phyloP scores from a whole-genome alignment of 805 yeast species.

The Brettanomyces bruxellensis region DNA sequence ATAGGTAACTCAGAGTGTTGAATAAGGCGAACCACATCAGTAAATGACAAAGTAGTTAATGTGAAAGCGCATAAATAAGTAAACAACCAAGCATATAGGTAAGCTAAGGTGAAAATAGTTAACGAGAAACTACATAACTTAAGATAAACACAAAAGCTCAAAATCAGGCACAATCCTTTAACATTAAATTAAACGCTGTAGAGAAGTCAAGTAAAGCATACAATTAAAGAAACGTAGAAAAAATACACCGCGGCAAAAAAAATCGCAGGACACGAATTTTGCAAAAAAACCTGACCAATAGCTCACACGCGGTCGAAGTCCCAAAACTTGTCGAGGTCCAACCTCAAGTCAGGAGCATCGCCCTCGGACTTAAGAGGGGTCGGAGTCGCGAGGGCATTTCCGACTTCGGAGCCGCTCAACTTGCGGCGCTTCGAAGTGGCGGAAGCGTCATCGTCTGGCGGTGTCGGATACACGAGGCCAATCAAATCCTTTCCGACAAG shows the following conservation, averaged over 20 bases:
- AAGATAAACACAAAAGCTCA: no score
- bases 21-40: no score
- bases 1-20: no score
- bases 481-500: slow-evolving; percentile 4
- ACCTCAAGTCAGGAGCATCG: no score
- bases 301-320: not conserved
- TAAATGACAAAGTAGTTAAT: no score
- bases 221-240: not conserved
- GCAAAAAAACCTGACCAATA: no score
- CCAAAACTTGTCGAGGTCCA: no score
- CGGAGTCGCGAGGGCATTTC: no score
- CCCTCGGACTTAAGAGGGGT: no score
- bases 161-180: not conserved
- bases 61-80: no score
- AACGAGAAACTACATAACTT: no score
- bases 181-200: not conserved
- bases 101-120: not conserved
- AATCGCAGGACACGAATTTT: not conserved
- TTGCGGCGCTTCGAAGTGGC: slow-evolving; percentile 5
- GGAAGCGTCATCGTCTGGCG: slow-evolving; percentile 24
- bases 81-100: not conserved
- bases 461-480: slow-evolving; percentile 25
- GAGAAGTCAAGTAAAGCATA: not conserved
- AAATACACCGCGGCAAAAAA: not conserved
- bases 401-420: slow-evolving; percentile 1